Base-by-base conservation (phyloP, 2,329 filamentous ascomycete genomes). In the Fusarium sp. region DNA sequence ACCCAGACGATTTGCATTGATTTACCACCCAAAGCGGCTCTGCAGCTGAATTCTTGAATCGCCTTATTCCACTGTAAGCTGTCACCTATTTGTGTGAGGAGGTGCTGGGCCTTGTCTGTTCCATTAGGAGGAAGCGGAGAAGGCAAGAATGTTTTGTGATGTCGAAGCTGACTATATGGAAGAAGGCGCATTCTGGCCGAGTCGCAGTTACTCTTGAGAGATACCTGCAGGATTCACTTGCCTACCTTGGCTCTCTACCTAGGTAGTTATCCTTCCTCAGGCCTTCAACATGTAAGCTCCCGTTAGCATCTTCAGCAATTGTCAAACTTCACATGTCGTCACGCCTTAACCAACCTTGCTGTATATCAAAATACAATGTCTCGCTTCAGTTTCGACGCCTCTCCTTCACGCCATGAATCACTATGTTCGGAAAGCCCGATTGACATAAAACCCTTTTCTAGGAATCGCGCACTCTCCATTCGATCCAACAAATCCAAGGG, bases 381-480 rank as follows among this genome's bases (percentile, higher is more conserved):
- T 66, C 80, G 79, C 20, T 76, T 75, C 39, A 82, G 79, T 65
- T 78, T 80, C 44, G 82, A 83, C 41, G 69, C 74, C 58, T 78
- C 77, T 42, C 54, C 76, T 41, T 64, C 77, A 44, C 75, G 70
- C 49, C 65, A 59, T 39, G 75, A 63, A 36, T 63, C 60, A 12
- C 60, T 73, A 33, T 61, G 75, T 10, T 58, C 56, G 6, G 79
- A 80, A 55, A 71, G 60, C 33, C 57, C 72, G 17, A 65, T 80
- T 82, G 80, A 83, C 74, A 59, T 72, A 18, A 49, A 71, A 9
- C 36, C 38, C 20, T 58, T 69, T n/a, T 59, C 41, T 77, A 93
- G 92, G 92, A 92, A 93, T 79, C 92, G 93, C 79, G 90, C 91
- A 69, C 88, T 94, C 69, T 94, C 92, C 36, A 90, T 94, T 79